A percentile compares a stretch with the other conserved stretches of the same genome.
phyloP scores from a whole-genome alignment of 495 filamentous ascomycete genomes.

The Annulohypoxylon nitens region DNA sequence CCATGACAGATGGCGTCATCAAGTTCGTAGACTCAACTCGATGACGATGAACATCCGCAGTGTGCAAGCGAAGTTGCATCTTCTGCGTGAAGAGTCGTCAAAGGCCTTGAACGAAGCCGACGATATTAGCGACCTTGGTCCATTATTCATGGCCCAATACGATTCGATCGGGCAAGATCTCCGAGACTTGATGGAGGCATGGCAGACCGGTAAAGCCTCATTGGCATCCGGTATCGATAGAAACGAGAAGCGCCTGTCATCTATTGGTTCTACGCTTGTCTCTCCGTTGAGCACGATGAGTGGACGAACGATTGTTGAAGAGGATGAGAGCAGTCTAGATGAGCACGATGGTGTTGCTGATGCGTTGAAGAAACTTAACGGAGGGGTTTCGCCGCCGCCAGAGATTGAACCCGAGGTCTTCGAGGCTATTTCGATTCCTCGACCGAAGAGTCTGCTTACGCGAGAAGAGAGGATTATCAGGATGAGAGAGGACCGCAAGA shows the following conservation, averaged over 20 bases:
- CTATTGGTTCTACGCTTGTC: slow-evolving; percentile 72
- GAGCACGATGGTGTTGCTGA: slow-evolving; percentile 60
- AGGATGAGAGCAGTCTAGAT: slow-evolving; percentile 73
- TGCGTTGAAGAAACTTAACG: slow-evolving; percentile 80
- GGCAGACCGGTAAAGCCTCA: slow-evolving; percentile 86
- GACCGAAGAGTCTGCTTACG: slow-evolving; percentile 78
- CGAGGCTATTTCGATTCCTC: slow-evolving; percentile 86
- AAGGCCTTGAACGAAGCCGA: slow-evolving; percentile 78
- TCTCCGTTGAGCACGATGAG: slow-evolving; percentile 86
- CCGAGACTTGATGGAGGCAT: slow-evolving; percentile 84
- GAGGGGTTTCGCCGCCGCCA: slow-evolving; percentile 64
- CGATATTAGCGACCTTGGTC: slow-evolving; percentile 78
- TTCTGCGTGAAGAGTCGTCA: slow-evolving; percentile 90
- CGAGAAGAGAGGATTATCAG: slow-evolving; percentile 89
- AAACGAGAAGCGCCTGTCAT: slow-evolving; percentile 77
- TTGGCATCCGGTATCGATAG: slow-evolving; percentile 79
- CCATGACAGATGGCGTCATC: slow-evolving; percentile 83
- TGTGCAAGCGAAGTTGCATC: slow-evolving; percentile 93
- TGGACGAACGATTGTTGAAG: slow-evolving; percentile 85
- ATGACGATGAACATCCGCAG: slow-evolving; percentile 91
- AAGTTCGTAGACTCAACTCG: slow-evolving; percentile 85
- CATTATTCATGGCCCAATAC: slow-evolving; percentile 86
- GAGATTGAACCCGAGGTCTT: slow-evolving; percentile 83
- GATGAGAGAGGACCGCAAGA: slow-evolving; percentile 87
- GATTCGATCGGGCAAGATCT: slow-evolving; percentile 94